phyloP scores from a whole-genome alignment of 2,329 filamentous ascomycete genomes.

The Chaetomium sp. region DNA sequence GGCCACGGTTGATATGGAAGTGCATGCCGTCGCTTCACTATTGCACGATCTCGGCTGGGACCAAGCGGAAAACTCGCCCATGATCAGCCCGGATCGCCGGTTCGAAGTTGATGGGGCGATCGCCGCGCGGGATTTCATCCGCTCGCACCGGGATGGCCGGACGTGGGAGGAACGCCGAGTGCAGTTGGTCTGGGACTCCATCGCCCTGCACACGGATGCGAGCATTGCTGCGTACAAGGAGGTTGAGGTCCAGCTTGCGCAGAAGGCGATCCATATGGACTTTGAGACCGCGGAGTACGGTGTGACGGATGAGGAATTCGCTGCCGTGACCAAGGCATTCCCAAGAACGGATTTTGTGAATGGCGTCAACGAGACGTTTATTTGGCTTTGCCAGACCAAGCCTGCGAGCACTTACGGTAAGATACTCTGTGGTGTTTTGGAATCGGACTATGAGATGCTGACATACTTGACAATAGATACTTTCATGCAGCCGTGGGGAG shows the following conservation, averaged over 20 bases:
- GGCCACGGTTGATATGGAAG: conserved; percentile 30
- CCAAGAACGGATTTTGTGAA: conserved; percentile 31
- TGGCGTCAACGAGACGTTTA: conserved; percentile 32
- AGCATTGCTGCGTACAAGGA: conserved; percentile 38
- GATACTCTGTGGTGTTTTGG: not conserved
- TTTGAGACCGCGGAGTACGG: conserved; percentile 31
- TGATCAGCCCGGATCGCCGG: conserved; percentile 37
- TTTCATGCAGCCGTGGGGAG: conserved; percentile 15
- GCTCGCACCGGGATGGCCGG: conserved; percentile 16
- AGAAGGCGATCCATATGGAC: conserved; percentile 33
- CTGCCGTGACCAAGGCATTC: conserved; percentile 28
- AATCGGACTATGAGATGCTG: not conserved
- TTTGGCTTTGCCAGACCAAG: conserved; percentile 36
- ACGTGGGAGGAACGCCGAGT: conserved; percentile 35
- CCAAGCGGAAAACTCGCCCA: conserved; percentile 25
- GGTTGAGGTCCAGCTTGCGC: conserved; percentile 32
- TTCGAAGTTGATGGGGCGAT: conserved; percentile 47
- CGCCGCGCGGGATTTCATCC: conserved; percentile 36
- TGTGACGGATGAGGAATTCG: conserved; percentile 30
- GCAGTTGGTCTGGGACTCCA: conserved; percentile 44
- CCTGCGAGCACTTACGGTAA: conserved; percentile 32
- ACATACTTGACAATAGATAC: conserved; percentile 4
- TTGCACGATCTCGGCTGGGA: conserved; percentile 41
- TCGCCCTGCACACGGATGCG: conserved; percentile 38
- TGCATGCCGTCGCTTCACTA: conserved; percentile 33